These are phyloP conservation scores for Apiotrichum veenhuisii DNA, from an alignment of 1,284 basidiomycete species.

Conservation along the genomic window DNA sequence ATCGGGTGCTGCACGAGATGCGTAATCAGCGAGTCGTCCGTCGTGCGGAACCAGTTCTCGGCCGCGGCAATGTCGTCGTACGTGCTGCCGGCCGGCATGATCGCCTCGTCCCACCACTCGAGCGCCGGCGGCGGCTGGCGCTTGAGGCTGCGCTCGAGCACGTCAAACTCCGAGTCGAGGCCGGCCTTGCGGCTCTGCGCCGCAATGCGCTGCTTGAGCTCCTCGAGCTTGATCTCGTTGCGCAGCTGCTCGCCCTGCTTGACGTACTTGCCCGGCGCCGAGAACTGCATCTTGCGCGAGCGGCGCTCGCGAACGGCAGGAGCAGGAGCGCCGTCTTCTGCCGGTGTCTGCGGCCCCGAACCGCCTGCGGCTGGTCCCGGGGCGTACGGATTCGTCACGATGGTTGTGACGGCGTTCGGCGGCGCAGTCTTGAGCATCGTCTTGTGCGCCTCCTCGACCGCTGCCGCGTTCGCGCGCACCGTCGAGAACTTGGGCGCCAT, in stretches of 20 bases:
- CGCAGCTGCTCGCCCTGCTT: conserved; percentile 77
- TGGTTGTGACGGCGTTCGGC: conserved; percentile 20
- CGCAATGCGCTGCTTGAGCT: conserved; percentile 85
- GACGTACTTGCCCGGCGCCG: conserved; percentile 85
- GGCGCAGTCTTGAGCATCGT: conserved; percentile 15
- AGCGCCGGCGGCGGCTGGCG: conserved; percentile 78
- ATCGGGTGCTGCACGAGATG: conserved; percentile 96
- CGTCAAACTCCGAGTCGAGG: conserved; percentile 84
- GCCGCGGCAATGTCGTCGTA: conserved; percentile 66
- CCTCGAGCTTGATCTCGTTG: conserved; percentile 79
- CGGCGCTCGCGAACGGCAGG: conserved; percentile 58
- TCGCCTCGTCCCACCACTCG: conserved; percentile 95
- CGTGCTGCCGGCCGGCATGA: conserved; percentile 67
- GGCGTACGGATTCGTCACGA: conserved; percentile 65
- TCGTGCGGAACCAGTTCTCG: conserved; percentile 57
- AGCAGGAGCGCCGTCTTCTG: conserved; percentile 65
- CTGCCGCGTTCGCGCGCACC: conserved; percentile 61
- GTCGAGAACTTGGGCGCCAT: conserved; percentile 97
- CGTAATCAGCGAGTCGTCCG: conserved; percentile 72
- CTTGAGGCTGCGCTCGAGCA: conserved; percentile 80
- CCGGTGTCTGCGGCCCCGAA: conserved; percentile 50
- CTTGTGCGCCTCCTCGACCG: conserved; percentile 16
- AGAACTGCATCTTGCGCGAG: conserved; percentile 70
- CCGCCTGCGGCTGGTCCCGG: conserved; percentile 50
- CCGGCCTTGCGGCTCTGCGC: conserved; percentile 90